Base-by-base conservation (phyloP, 1,139 yeast species). In the Spathaspora jeffriesii region DNA sequence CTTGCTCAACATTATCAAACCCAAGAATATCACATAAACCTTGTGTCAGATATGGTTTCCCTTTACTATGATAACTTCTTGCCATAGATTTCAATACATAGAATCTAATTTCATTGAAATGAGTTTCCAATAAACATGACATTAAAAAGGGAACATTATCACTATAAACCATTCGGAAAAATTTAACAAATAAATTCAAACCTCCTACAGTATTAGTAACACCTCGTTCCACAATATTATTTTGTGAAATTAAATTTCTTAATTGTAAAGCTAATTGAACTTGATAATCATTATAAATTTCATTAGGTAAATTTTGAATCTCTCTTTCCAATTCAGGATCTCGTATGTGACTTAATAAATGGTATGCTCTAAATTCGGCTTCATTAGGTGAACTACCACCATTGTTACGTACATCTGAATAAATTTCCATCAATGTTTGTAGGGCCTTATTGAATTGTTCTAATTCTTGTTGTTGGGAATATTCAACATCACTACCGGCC, bases 401-500 rank as follows among this genome's bases (percentile, higher is more conserved):
- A 51, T 79, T 78, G 37, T 83, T 79, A 42, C 96, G 71, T 9
- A 87, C 85, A 57, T 89, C 96, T 48, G 84, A 82, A 59, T 95
- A 95, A 58, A 91, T 88, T 62, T 95, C 97, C 15, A 89, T 79
- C 36, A 95, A 72, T 0, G 99, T 88, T 60, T 93, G 97, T 40
- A 95, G 66, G 0, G 97, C 89, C 61, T 95, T 95, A 62, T 90
- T 91, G 61, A 93, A 79, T 63, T 95, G 99, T 63, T 95, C 99
- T 32, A 93, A 63, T 66, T 95, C 99, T 63, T 93, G 99, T 63
- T 95, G 99, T 57, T 88, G 89, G 7, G 96, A 91, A 61, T 86
- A 91, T 50, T 90, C 96, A 4, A 76, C 71, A n/a, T 81, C 78
- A 37, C 81, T 73, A 22, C 86, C 87, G 0, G 96, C 88, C 97